These are phyloP conservation scores for Acer saccharum DNA, from an alignment of 345 rosid species.

Conservation along the genomic window DNA sequence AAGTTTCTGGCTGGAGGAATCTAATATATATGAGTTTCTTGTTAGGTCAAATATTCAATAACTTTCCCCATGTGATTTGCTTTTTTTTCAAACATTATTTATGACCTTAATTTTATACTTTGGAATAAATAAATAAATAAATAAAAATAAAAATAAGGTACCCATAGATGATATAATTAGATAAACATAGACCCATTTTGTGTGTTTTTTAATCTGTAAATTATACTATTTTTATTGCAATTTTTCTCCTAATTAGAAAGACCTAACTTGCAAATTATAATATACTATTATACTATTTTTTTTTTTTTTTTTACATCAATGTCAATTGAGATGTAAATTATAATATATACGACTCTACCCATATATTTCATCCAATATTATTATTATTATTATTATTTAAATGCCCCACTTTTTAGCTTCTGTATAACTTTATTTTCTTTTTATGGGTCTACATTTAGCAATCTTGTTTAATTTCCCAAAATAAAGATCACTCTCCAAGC, in stretches of 20 bases:
- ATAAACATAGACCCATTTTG: background rate
- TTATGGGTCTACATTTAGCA: background rate
- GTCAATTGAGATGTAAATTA: too few relatives aligned
- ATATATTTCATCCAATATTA: slow-evolving; percentile 15
- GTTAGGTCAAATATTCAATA: slow-evolving; percentile 11
- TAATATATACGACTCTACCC: background rate
- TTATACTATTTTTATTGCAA: background rate
- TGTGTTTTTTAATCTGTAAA: background rate
- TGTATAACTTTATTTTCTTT: background rate
- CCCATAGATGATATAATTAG: background rate
- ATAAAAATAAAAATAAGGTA: background rate
- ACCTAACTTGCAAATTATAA: too few relatives aligned
- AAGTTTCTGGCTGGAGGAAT: slow-evolving; percentile 29
- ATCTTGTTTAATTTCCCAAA: slow-evolving; percentile 12
- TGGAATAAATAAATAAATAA: background rate
- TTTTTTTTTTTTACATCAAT: too few relatives aligned
- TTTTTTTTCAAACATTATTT: slow-evolving; percentile 15
- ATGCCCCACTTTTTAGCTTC: slow-evolving; percentile 27
- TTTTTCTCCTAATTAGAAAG: background rate
- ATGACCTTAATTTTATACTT: slow-evolving; percentile 12
- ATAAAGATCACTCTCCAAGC: background rate
- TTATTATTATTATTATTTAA: background rate
- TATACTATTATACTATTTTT: too few relatives aligned
- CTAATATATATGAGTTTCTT: background rate
- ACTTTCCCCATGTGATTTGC: slow-evolving; percentile 21